A percentile compares a stretch with the other conserved stretches of the same genome.
Evolutionary conservation across 108 stramenopile genomes (phyloP).

Genomic region (Skeletonema tropicum): DNA sequence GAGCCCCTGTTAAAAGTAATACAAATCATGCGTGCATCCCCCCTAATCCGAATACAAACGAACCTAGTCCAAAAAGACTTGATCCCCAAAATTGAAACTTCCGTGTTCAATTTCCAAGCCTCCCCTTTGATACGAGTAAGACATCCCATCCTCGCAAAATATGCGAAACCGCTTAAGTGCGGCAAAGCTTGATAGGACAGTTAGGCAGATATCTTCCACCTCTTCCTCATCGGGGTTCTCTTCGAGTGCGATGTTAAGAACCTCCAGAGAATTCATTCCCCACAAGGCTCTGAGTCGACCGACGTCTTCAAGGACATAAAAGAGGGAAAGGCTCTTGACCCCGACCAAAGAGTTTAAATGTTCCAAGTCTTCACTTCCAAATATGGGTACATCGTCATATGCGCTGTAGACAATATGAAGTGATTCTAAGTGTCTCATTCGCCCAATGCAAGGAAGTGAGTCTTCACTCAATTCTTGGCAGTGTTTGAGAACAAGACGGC

Average conservation of each 20-base stretch:
- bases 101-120: constrained; percentile 35
- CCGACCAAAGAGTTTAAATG: constrained; percentile 20
- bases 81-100: constrained; percentile 34
- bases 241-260: constrained; percentile 39
- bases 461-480: constrained; percentile 43
- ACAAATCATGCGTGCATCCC: no score
- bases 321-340: constrained; percentile 38
- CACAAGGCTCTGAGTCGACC: constrained; percentile 20
- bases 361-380: constrained; percentile 30
- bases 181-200: constrained; percentile 18
- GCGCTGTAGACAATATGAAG: constrained; percentile 39
- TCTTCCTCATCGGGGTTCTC: constrained; percentile 21
- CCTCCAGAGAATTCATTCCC: constrained; percentile 36
- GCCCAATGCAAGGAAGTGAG: constrained; percentile 34
- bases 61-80: constrained; percentile 7
- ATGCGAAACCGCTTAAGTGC: constrained; percentile 27
- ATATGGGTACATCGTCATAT: constrained; percentile 27
- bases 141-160: constrained; percentile 38
- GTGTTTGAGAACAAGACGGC: constrained; percentile 32
- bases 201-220: constrained; percentile 23
- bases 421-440: constrained; percentile 31
- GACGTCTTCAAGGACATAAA: constrained; percentile 35
- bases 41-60: neutral
- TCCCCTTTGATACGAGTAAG: constrained; percentile 11
- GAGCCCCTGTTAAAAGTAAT: no score